Evolutionary conservation across 2,329 filamentous ascomycete species (phyloP).

Genomic region (Didymella sp.): DNA sequence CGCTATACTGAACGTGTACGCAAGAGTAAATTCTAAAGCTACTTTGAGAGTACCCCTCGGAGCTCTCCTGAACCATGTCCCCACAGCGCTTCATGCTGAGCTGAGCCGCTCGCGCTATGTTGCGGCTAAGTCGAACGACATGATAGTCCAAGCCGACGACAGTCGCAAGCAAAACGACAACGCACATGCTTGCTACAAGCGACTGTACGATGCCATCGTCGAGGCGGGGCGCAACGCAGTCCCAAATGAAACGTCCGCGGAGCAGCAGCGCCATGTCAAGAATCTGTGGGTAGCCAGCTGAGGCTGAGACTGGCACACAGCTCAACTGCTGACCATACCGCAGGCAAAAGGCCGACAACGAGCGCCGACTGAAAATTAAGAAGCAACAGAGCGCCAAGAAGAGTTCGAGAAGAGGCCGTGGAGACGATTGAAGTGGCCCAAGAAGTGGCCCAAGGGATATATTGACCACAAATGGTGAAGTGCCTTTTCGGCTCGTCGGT

Average conservation of each 20-base stretch:
- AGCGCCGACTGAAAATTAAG: slow-evolving; percentile 63
- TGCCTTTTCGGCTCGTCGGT: slow-evolving; percentile 6
- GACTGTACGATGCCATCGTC: slow-evolving; percentile 62
- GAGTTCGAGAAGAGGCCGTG: slow-evolving; percentile 56
- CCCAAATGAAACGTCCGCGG: slow-evolving; percentile 66
- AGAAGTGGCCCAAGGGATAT: slow-evolving; percentile 19
- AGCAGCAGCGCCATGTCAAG: slow-evolving; percentile 62
- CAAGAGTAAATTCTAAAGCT: slow-evolving; percentile 71
- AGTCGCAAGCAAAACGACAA: slow-evolving; percentile 68
- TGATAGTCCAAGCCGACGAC: slow-evolving; percentile 70
- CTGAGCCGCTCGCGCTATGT: slow-evolving; percentile 63
- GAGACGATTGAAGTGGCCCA: slow-evolving; percentile 38
- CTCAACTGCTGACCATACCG: slow-evolving; percentile 29
- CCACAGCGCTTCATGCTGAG: slow-evolving; percentile 59
- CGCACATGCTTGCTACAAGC: slow-evolving; percentile 64
- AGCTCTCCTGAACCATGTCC: slow-evolving; percentile 61
- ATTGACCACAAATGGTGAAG: slow-evolving; percentile 16
- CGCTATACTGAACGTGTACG: slow-evolving; percentile 48
- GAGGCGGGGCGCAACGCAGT: slow-evolving; percentile 59
- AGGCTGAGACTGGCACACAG: not conserved
- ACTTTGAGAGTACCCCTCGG: slow-evolving; percentile 65
- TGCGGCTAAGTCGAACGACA: slow-evolving; percentile 58
- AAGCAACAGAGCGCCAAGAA: slow-evolving; percentile 70
- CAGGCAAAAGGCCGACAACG: slow-evolving; percentile 65
- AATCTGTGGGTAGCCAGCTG: slow-evolving; percentile 54